Conservation (phyloP, 306 rosid species). For the Lupinus albus region DNA sequence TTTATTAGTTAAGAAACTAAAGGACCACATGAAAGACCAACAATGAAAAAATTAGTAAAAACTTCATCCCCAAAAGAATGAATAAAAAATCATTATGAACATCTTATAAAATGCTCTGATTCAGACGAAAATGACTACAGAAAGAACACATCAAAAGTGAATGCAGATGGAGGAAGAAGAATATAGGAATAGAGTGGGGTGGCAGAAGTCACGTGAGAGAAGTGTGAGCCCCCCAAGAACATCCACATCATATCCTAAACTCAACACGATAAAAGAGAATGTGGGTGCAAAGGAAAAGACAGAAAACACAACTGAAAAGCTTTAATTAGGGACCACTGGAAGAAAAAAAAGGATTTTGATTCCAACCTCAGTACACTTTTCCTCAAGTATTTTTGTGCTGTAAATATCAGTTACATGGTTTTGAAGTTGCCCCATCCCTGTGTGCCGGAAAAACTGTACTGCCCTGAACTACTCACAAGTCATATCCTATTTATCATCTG, state of each 20-base stretch:
- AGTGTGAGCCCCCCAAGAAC: background rate
- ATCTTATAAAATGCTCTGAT: background rate
- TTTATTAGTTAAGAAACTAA: background rate
- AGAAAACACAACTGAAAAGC: constrained; percentile 40
- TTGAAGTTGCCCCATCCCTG: constrained; percentile 54
- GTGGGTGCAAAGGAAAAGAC: constrained; percentile 53
- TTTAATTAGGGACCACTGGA: constrained; percentile 39
- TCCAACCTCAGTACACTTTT: constrained; percentile 39
- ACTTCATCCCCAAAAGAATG: background rate
- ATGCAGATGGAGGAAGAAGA: constrained; percentile 27
- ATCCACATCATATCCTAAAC: background rate
- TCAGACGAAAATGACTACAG: constrained; percentile 35
- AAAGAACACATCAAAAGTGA: constrained; percentile 36
- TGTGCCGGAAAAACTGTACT: constrained; percentile 51
- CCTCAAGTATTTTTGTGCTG: constrained; percentile 48
- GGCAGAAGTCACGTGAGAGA: constrained; percentile 42
- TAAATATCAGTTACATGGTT: constrained; percentile 39
- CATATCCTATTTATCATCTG: constrained; percentile 43
- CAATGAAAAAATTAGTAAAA: background rate
- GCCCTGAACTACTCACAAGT: constrained; percentile 32
- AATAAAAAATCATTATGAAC: background rate
- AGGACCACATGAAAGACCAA: background rate
- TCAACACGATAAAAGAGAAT: constrained; percentile 45
- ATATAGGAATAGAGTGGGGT: constrained; percentile 1
- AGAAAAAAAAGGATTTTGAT: constrained; percentile 49